Percentiles rank a stretch among this genome's conserved stretches.
Conservation (phyloP, 2,329 filamentous ascomycete genomes). For the Fusarium humuli region DNA sequence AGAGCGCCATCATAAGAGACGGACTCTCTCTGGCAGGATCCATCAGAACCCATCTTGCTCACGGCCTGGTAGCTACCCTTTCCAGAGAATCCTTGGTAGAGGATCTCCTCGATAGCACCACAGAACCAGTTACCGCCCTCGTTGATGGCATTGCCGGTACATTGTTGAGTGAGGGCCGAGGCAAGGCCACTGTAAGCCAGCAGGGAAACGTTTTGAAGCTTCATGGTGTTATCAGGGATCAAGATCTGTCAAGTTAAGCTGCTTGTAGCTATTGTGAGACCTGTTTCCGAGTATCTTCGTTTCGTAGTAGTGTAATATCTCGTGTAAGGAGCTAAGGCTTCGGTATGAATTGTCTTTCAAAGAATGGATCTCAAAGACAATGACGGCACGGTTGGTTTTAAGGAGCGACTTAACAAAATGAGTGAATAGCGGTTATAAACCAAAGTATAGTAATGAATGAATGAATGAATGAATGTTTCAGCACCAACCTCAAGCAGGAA, state of each 20-base stretch:
- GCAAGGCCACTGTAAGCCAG: constrained; percentile 48
- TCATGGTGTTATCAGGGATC: constrained; percentile 46
- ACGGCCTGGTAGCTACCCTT: constrained; percentile 74
- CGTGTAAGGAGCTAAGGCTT: constrained; percentile 13
- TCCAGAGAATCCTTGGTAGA: constrained; percentile 72
- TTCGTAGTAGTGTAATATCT: neutral
- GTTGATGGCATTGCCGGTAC: constrained; percentile 50
- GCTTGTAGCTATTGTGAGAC: constrained; percentile 6
- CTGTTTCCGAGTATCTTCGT: neutral
- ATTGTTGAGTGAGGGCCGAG: constrained; percentile 51
- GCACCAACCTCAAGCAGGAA: constrained; percentile 37
- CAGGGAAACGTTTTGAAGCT: constrained; percentile 44
- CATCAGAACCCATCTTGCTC: constrained; percentile 66
- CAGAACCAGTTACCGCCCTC: constrained; percentile 74
- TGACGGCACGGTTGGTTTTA: constrained; percentile 31
- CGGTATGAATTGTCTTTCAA: constrained; percentile 27
- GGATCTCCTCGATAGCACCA: constrained; percentile 71
- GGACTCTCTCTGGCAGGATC: constrained; percentile 65
- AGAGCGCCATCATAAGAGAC: constrained; percentile 69
- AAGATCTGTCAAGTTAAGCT: neutral
- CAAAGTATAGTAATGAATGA: constrained; percentile 30
- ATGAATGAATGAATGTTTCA: constrained; percentile 32
- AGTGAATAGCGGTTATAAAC: constrained; percentile 32
- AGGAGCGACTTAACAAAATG: constrained; percentile 38
- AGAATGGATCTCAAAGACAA: constrained; percentile 24